Percentiles rank a stretch among this genome's conserved stretches.
Evolutionary conservation across 2,329 filamentous ascomycete genomes (phyloP).

Genomic region (Colletotrichum filicis): DNA sequence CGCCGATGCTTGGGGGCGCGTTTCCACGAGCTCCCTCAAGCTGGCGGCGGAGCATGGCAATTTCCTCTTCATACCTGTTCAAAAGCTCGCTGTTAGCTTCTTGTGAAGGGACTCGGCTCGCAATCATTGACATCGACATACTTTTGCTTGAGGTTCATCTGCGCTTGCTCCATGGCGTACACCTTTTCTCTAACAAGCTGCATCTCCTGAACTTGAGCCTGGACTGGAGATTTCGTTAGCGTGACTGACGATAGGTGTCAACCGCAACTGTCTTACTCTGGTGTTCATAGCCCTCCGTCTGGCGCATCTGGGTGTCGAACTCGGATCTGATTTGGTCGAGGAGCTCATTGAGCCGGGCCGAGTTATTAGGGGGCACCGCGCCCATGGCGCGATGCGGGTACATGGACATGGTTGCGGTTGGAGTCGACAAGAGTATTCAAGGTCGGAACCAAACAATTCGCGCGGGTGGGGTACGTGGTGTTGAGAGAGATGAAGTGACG

Average conservation of each 20-base stretch:
- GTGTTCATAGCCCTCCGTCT: constrained; percentile 89
- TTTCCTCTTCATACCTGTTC: constrained; percentile 90
- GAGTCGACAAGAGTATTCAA: neutral
- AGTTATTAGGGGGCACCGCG: constrained; percentile 68
- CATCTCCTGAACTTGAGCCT: constrained; percentile 92
- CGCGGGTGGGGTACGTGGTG: neutral
- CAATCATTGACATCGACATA: constrained; percentile 57
- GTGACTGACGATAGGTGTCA: neutral
- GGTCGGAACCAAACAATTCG: neutral
- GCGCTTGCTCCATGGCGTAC: constrained; percentile 90
- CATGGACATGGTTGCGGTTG: constrained; percentile 72
- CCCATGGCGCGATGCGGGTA: constrained; percentile 91
- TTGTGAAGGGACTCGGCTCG: neutral
- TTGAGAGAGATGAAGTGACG: neutral
- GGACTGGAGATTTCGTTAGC: constrained; percentile 66
- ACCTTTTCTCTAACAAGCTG: constrained; percentile 94
- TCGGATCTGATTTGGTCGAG: constrained; percentile 91
- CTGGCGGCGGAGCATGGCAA: constrained; percentile 86
- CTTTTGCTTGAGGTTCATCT: constrained; percentile 91
- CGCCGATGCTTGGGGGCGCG: constrained; percentile 69
- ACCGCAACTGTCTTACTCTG: constrained; percentile 76
- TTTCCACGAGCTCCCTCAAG: constrained; percentile 80
- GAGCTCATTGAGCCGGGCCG: constrained; percentile 84
- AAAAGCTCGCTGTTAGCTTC: constrained; percentile 31
- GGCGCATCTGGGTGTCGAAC: constrained; percentile 86